Evolutionary conservation across 306 rosid species (phyloP).

Genomic region (Dalbergia cultrata): DNA sequence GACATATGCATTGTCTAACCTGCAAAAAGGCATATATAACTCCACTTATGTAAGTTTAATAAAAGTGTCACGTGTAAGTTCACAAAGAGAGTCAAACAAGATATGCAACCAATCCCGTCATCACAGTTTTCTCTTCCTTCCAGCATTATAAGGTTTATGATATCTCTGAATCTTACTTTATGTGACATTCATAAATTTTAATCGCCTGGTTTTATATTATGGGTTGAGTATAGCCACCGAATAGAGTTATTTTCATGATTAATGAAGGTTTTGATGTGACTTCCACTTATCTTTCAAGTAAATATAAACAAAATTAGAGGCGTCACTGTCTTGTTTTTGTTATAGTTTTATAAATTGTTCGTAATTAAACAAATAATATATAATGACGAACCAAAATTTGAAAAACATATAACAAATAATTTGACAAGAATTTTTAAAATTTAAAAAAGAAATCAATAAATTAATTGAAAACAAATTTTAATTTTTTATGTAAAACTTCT

Average conservation of each 20-base stretch:
- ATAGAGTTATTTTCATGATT: not conserved
- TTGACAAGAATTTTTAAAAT: too few species aligned
- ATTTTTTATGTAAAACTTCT: too few species aligned
- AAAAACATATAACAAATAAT: not conserved
- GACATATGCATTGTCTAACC: too few species aligned
- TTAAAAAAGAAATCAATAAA: too few species aligned
- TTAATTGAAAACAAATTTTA: too few species aligned
- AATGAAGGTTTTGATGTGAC: not conserved
- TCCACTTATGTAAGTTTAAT: not conserved
- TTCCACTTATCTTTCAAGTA: not conserved
- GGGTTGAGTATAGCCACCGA: not conserved
- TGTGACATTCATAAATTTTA: conserved; percentile 12
- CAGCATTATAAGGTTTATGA: not conserved
- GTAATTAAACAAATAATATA: too few species aligned
- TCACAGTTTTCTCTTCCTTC: not conserved
- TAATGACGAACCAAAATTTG: not conserved
- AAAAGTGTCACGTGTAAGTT: conserved; percentile 19
- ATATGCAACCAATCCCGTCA: not conserved
- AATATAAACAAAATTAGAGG: not conserved
- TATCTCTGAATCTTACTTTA: not conserved
- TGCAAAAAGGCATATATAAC: not conserved
- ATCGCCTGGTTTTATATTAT: not conserved
- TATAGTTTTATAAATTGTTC: too few species aligned
- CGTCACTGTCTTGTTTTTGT: not conserved
- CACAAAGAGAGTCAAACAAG: conserved; percentile 26